Evolutionary conservation across 2,329 filamentous ascomycete genomes (phyloP).

Genomic region (Fusarium sp.): DNA sequence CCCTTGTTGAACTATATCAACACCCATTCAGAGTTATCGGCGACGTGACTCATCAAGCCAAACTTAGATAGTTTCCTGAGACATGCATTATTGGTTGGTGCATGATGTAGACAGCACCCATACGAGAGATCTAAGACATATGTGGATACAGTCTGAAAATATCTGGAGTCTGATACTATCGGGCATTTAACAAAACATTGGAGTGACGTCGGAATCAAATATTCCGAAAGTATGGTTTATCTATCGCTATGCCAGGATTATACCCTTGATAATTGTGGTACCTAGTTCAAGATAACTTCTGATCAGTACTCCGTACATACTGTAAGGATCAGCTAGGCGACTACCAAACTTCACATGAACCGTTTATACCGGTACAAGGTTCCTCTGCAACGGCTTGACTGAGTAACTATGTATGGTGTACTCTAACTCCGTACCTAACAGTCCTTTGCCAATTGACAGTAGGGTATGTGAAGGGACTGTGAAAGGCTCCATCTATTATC

Average conservation of each 20-base stretch:
- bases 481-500: background rate
- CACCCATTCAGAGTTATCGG: background rate
- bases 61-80: background rate
- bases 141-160: background rate
- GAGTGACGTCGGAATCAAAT: background rate
- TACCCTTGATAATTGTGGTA: background rate
- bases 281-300: background rate
- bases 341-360: background rate
- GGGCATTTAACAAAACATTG: background rate
- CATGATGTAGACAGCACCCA: background rate
- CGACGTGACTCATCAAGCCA: conserved; percentile 8
- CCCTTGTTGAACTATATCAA: background rate
- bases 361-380: background rate
- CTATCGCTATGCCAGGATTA: background rate
- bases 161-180: background rate
- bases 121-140: background rate
- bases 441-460: background rate
- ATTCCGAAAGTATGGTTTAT: background rate
- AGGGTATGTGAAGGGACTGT: background rate
- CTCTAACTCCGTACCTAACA: too few relatives aligned
- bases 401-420: background rate
- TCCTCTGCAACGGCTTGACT: background rate
- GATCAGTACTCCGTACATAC: background rate
- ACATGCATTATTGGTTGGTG: background rate
- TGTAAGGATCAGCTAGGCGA: background rate